Conservation (phyloP, 768 basidiomycete genomes). For the Cystobasidium tubakii region DNA sequence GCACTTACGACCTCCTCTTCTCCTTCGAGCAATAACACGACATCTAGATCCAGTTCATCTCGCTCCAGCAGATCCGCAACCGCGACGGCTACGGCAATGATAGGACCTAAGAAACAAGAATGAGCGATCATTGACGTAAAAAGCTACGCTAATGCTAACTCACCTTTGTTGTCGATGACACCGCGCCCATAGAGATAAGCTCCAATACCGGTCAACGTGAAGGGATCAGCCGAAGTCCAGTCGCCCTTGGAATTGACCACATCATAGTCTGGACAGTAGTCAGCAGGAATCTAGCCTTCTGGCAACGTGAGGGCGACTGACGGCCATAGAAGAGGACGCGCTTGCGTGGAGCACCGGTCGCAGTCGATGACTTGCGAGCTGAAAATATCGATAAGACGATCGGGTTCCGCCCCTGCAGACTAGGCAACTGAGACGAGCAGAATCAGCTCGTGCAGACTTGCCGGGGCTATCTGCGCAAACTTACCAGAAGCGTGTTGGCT, state of each 20-base stretch:
- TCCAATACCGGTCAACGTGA: conserved; percentile 70
- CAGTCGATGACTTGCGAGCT: conserved; percentile 53
- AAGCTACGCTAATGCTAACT: too few species aligned
- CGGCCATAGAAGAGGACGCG: conserved; percentile 89
- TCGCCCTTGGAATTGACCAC: conserved; percentile 69
- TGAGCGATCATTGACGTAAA: not conserved
- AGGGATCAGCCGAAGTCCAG: conserved; percentile 77
- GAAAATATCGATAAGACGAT: conserved; percentile 88
- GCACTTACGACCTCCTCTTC: conserved; percentile 70
- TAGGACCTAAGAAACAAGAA: conserved; percentile 58
- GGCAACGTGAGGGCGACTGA: not conserved
- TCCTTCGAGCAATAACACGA: conserved; percentile 88
- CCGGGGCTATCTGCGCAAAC: not conserved
- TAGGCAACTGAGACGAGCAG: conserved; percentile 58
- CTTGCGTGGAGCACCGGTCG: conserved; percentile 53
- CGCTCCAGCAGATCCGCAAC: conserved; percentile 69
- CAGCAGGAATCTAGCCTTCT: not conserved
- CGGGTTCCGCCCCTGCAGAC: conserved; percentile 71
- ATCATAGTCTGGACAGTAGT: conserved; percentile 63
- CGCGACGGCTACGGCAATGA: conserved; percentile 83
- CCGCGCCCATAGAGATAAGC: conserved; percentile 84
- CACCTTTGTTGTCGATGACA: conserved; percentile 79
- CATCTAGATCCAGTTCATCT: conserved; percentile 71
- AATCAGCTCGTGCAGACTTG: not conserved
- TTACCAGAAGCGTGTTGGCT: conserved; percentile 68